Evolutionary conservation across 148 eudicot species (phyloP), one percentile per base, ranked within the genome.

Genomic region (Limonium bicolor): DNA sequence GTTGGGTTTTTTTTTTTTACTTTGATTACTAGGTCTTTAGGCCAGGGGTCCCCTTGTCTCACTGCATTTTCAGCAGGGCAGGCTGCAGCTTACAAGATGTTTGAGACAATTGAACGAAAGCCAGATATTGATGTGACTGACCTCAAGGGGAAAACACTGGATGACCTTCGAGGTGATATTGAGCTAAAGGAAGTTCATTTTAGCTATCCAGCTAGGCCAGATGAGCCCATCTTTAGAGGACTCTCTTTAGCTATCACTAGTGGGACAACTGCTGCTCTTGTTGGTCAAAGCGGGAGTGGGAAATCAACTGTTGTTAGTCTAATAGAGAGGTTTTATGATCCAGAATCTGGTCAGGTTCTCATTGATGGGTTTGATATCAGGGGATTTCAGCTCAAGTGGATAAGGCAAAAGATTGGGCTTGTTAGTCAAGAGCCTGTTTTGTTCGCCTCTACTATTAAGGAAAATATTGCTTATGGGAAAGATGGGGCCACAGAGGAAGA

Each of bases 401-500:
- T 77, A 15, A 63, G 83, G 43, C 44, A 50, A 16, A 77, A 60
- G 45, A 72, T 77, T 31, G 78, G 78, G 9, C 83, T 77, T 34
- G 83, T 77, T 13, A 77, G 83, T 68, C 83, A 77, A 65, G 83
- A 77, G 49, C 83, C 83, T 5, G 76, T 63, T 19, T 46, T 77
- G 48, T 77, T 77, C 47, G 55, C 73, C 6, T 59, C 68, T 22
- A 77, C 78, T 52, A 77, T 77, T 7, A 77, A 51, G 67, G 83
- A 77, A 7, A 77, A 77, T n/a, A 77, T 77, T 40, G 62, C 72
- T 2, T 77, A 77, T 41, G 83, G 78, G 1, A 77, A 77, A 59
- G 66, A 63, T 18, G 76, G 62, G 13, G 83, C 78, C 11, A 65
- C 72, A 2, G 14, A 8, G 3, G 78, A 72, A 39, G 83, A 77